Evolutionary conservation across 768 basidiomycete species (phyloP).

Genomic region (Tylopilus felleus): DNA sequence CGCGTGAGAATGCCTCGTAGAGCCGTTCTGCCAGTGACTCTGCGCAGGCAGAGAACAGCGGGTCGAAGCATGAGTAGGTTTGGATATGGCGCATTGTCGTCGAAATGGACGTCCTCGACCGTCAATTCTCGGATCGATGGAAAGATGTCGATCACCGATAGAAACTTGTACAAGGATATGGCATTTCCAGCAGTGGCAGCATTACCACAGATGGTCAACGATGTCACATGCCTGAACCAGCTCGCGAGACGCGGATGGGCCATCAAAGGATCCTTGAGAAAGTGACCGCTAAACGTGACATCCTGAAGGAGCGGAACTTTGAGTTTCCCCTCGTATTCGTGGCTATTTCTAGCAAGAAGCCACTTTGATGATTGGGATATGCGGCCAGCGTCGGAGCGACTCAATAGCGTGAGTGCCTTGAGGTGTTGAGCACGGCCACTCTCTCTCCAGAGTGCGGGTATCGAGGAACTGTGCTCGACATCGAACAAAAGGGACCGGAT

Average conservation of each 20-base stretch:
- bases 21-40: neutral
- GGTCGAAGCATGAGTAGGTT: neutral
- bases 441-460: slow-evolving; percentile 10
- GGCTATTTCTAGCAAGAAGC: neutral
- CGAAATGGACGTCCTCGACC: slow-evolving; percentile 6
- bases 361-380: neutral
- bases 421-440: neutral
- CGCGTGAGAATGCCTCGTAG: slow-evolving; percentile 1
- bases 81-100: neutral
- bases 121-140: slow-evolving; percentile 1
- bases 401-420: neutral
- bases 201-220: slow-evolving; percentile 1
- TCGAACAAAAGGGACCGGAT: slow-evolving; percentile 12
- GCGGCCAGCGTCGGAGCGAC: neutral
- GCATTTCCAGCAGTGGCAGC: neutral
- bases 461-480: neutral
- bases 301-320: neutral
- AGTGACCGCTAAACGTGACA: neutral
- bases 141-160: slow-evolving; percentile 1
- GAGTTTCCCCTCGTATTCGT: slow-evolving; percentile 6
- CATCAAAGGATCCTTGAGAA: slow-evolving; percentile 6
- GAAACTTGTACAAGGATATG: slow-evolving; percentile 5
- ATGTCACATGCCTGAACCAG: slow-evolving; percentile 7
- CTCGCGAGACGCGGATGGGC: neutral
- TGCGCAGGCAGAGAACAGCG: neutral